Percentiles rank a stretch among this genome's conserved stretches.
These are phyloP conservation scores for Plasmodium malariae DNA, from an alignment of 169 alveolate genomes.

Conservation along the genomic window DNA sequence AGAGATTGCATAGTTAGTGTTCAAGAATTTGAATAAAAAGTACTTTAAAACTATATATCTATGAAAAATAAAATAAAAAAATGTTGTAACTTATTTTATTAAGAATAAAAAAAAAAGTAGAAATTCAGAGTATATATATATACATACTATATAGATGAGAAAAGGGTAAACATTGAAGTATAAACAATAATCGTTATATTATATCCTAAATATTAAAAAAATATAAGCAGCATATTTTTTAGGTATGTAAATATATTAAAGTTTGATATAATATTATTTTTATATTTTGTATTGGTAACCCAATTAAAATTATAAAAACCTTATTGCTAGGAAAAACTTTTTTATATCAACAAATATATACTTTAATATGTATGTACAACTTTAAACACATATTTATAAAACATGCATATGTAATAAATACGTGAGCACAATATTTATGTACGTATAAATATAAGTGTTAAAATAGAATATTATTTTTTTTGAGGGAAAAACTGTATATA, in stretches of 20 bases:
- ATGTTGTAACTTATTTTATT: background rate
- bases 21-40: no score
- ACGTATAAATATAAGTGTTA: background rate
- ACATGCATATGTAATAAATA: slow-evolving; percentile 3
- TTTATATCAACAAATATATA: slow-evolving; percentile 23
- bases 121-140: background rate
- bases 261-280: slow-evolving; percentile 20
- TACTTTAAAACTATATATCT: slow-evolving; percentile 14
- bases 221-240: slow-evolving; percentile 4
- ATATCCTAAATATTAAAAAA: background rate
- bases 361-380: background rate
- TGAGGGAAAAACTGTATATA: background rate
- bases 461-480: background rate
- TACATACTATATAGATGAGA: background rate
- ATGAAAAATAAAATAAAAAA: slow-evolving; percentile 9
- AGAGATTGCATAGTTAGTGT: no score
- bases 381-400: slow-evolving; percentile 15
- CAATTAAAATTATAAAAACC: slow-evolving; percentile 11
- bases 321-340: background rate
- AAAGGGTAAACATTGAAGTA: background rate
- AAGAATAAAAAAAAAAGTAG: slow-evolving; percentile 17
- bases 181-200: background rate
- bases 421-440: background rate
- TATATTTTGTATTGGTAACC: background rate
- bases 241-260: no score